Base-by-base conservation (phyloP, 805 yeast species). In the Myxozyma geophila region DNA sequence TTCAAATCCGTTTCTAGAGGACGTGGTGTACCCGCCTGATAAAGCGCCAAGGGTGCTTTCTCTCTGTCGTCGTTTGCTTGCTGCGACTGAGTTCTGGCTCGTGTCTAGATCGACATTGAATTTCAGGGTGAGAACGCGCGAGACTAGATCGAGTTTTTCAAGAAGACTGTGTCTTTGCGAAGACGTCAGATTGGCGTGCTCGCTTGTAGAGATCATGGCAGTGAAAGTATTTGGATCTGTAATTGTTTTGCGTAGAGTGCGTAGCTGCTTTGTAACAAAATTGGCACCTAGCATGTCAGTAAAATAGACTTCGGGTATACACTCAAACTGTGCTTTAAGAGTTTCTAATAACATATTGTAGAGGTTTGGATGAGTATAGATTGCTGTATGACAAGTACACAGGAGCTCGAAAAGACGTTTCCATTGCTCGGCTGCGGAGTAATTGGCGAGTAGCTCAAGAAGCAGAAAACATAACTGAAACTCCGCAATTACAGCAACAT, bases 381-480 rank as follows among this genome's bases (percentile, higher is more conserved):
- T 58, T 15, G 77, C 61, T 5, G 74, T 72, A 33, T 69, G 70
- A 57, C 80, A 77, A 54, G 76, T 73, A 65, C 80, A 76, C 2
- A 82, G 35, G 10, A 87, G 70, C 53, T 79, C 80, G 12, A 84
- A 67, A 41, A 87, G 66, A 19, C 77, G 78, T 58, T 82, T 78
- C 92, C 92, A 88, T 68, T 87, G 92, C 21, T 82, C 75, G 19
- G 84, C 81, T 13, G 87, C 84, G 19, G 89, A 83, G 70, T 83
- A 82, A 72, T 87, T 89, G 15, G 87, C 89, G 66, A 87, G 77
- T 0, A 85, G 68, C 1, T 85, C 70, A 49, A 81, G 77, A 60
- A 82, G 76, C 0, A 86, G 56, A 64, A 80, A 88, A 1, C 82
- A 71, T 21, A 86, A 71, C 67, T 85, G 85, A 7, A 86, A 70